Conservation (phyloP, 306 rosid species). For the Hippophae rhamnoides region DNA sequence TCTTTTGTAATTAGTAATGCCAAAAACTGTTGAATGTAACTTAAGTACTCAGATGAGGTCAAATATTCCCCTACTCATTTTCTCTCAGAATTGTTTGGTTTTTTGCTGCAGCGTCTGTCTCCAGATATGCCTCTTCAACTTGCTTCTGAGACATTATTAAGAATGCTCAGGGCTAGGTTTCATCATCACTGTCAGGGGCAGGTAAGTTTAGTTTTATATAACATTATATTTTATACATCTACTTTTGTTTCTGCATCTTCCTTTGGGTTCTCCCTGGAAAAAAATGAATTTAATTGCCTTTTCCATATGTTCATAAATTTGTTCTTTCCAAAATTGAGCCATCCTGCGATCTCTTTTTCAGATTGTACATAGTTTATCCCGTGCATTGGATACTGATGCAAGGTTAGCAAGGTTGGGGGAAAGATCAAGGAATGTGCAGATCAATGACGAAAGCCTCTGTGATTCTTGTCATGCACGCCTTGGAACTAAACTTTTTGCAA, state of each 20-base stretch:
- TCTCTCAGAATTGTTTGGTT: slow-evolving; percentile 13
- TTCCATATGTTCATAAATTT: too few species aligned
- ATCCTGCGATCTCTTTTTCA: slow-evolving; percentile 27
- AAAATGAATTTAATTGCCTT: too few species aligned
- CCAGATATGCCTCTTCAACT: slow-evolving; percentile 95
- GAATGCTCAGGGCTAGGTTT: slow-evolving; percentile 88
- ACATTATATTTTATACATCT: too few species aligned
- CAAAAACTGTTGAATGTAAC: too few species aligned
- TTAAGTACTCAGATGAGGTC: too few species aligned
- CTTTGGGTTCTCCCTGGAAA: too few species aligned
- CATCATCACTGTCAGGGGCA: slow-evolving; percentile 92
- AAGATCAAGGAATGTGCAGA: slow-evolving; percentile 87
- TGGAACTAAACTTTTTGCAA: slow-evolving; percentile 92
- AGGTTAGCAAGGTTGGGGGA: slow-evolving; percentile 90
- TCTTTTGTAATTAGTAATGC: too few species aligned
- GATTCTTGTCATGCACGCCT: slow-evolving; percentile 96
- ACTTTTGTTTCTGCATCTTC: too few species aligned
- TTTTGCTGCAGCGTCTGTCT: slow-evolving; percentile 61
- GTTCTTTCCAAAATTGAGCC: slow-evolving; percentile 2
- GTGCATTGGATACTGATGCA: slow-evolving; percentile 84
- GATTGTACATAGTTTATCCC: slow-evolving; percentile 81
- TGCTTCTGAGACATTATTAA: slow-evolving; percentile 82
- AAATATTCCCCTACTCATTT: background rate
- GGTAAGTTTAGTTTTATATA: slow-evolving; percentile 29
- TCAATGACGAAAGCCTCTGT: slow-evolving; percentile 90